Evolutionary conservation across 2,329 filamentous ascomycete genomes (phyloP).

Genomic region (Phaeosphaeriaceae sp.): DNA sequence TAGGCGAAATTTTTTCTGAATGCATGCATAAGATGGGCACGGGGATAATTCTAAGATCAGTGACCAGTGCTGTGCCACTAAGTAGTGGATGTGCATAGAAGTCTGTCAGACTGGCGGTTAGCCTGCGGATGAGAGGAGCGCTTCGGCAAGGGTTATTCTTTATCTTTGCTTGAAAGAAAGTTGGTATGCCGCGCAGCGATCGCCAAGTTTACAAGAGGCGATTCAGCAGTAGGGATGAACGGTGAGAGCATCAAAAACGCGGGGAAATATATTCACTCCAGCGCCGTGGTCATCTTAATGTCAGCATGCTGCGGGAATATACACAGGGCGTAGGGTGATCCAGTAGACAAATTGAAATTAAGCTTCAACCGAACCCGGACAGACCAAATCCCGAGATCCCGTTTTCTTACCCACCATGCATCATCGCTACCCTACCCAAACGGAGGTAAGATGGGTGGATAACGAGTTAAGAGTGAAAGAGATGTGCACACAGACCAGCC

Average conservation of each 20-base stretch:
- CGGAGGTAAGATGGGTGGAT: too few species aligned
- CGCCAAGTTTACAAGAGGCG: not conserved
- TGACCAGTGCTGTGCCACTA: constrained; percentile 9
- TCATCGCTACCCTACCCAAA: not conserved
- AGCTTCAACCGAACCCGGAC: too few species aligned
- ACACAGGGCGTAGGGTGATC: too few species aligned
- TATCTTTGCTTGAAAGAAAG: not conserved
- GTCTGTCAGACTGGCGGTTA: not conserved
- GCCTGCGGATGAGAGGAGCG: constrained; percentile 1
- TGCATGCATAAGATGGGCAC: constrained; percentile 6
- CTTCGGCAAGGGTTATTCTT: constrained; percentile 2
- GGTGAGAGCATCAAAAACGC: not conserved
- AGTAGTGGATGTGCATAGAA: constrained; percentile 3
- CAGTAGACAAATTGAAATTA: not conserved
- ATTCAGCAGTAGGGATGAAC: not conserved
- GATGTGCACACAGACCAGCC: constrained; percentile 10
- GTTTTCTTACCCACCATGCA: not conserved
- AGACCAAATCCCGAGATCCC: not conserved
- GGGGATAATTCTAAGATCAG: constrained; percentile 7
- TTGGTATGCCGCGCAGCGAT: not conserved
- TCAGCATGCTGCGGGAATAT: too few species aligned
- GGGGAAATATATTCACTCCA: too few species aligned
- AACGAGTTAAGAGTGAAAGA: constrained; percentile 5
- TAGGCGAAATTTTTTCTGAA: constrained; percentile 7
- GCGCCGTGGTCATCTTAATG: too few species aligned